Evolutionary conservation across 805 yeast species (phyloP), one percentile per base, ranked within the genome.

Genomic region (Candida alai): DNA sequence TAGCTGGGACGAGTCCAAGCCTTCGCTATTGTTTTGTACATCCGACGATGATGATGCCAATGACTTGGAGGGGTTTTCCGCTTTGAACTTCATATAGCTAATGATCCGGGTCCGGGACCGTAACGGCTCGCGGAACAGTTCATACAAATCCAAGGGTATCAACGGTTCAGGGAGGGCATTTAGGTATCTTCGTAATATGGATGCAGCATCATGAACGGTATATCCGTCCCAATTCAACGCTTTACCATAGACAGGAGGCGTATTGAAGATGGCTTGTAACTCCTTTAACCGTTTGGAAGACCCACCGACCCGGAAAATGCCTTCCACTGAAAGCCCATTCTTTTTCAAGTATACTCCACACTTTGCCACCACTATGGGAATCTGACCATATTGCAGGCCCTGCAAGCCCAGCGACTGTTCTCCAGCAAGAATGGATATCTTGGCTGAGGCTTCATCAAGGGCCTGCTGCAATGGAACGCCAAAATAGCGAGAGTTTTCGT

Each of bases 141-240:
- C 86, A 56, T 90, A 93, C 40, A 77, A 60, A 4, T 72, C 72
- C 22, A 86, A 64, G 1, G 97, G 96, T 14, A 93, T 79, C 36
- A 93, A 69, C 0, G 97, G 97, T 51, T 93, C 97, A 1, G 96
- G 94, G 36, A 93, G 70, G 28, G 87, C 80, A 51, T 88, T 87
- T 42, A 93, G 68, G 55, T 76, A 93, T 37, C 98, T 69, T 54
- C 97, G 73, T 38, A 93, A 73, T 15, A 93, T 68, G 13, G 93
- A 84, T 2, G 97, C 95, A 1, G 96, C 97, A 58, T 93, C 99
- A 61, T 93, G 98, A 9, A 90, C 97, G 1, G 88, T 86, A 60
- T 78, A 93, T 0, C 95, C 90, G 31, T 85, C 88, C 98, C 97
- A 93, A 45, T 74, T 76, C 28, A 89, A 71, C 45, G 82, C 83